phyloP scores from a whole-genome alignment of 345 rosid genomes.

The Jatropha curcas region DNA sequence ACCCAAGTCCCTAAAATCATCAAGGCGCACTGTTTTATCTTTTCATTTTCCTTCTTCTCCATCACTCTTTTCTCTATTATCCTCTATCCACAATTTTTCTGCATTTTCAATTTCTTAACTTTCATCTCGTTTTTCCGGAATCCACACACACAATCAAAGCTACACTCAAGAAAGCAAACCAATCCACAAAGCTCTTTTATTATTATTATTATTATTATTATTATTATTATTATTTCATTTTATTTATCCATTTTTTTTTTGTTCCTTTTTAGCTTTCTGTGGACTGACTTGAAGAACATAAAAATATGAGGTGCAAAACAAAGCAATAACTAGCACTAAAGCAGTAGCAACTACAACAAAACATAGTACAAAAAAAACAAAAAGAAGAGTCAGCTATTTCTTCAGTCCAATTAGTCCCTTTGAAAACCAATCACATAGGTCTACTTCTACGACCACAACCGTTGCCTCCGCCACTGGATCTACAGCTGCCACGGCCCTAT shows the following conservation, averaged over 20 bases:
- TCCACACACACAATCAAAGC: no score
- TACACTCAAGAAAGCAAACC: no score
- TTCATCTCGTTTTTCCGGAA: no score
- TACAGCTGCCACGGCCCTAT: constrained; percentile 32
- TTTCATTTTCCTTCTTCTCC: no score
- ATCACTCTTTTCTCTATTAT: no score
- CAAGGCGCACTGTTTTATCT: no score
- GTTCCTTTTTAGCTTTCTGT: neutral
- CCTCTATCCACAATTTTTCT: no score
- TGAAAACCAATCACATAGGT: constrained; percentile 32
- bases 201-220: neutral
- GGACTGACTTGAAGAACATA: constrained; percentile 7
- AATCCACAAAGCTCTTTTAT: neutral
- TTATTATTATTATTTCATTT: no score
- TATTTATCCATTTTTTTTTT: no score
- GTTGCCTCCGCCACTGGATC: constrained; percentile 18
- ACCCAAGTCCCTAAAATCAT: no score
- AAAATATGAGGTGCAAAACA: constrained; percentile 6
- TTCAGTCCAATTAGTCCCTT: constrained; percentile 35
- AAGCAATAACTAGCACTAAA: constrained; percentile 23
- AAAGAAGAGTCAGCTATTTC: constrained; percentile 33
- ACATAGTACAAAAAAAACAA: constrained; percentile 14
- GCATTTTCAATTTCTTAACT: no score
- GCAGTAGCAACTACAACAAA: no score
- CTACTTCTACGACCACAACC: constrained; percentile 20